phyloP scores from a whole-genome alignment of 441 rosid genomes.

The Populus hybrid region DNA sequence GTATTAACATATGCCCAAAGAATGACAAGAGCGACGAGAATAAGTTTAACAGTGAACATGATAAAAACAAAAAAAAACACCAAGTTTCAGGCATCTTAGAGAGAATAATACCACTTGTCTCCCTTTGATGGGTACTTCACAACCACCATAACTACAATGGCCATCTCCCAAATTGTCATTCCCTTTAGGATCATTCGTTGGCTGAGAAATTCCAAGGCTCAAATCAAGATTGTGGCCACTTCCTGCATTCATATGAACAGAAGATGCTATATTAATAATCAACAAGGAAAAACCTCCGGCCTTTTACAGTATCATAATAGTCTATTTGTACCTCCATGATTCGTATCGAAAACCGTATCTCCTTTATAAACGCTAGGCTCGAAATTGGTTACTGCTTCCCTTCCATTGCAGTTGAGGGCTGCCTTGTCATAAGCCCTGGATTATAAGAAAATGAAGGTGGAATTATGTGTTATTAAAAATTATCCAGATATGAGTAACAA shows the following conservation, averaged over 20 bases:
- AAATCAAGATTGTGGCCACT: slow-evolving; percentile 54
- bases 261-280: slow-evolving; percentile 10
- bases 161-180: not conserved
- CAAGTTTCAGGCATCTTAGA: not conserved
- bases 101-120: slow-evolving; percentile 28
- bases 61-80: not conserved
- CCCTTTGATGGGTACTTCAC: slow-evolving; percentile 19
- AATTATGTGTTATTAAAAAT: not conserved
- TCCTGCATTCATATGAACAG: slow-evolving; percentile 33
- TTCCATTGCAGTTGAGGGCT: slow-evolving; percentile 63
- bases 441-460: not conserved
- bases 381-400: slow-evolving; percentile 75
- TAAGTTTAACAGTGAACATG: not conserved
- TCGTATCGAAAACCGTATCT: slow-evolving; percentile 32
- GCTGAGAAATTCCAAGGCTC: slow-evolving; percentile 63
- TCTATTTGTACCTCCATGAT: slow-evolving; percentile 32
- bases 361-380: slow-evolving; percentile 53
- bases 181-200: slow-evolving; percentile 44
- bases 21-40: not conserved
- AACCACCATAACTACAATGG: not conserved
- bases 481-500: not conserved
- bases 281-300: not conserved
- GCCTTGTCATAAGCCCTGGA: slow-evolving; percentile 87
- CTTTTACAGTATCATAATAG: not conserved
- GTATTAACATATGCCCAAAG: not conserved